Conservation (phyloP, 2,329 filamentous ascomycete genomes). For the Pyrenochaeta sp. region DNA sequence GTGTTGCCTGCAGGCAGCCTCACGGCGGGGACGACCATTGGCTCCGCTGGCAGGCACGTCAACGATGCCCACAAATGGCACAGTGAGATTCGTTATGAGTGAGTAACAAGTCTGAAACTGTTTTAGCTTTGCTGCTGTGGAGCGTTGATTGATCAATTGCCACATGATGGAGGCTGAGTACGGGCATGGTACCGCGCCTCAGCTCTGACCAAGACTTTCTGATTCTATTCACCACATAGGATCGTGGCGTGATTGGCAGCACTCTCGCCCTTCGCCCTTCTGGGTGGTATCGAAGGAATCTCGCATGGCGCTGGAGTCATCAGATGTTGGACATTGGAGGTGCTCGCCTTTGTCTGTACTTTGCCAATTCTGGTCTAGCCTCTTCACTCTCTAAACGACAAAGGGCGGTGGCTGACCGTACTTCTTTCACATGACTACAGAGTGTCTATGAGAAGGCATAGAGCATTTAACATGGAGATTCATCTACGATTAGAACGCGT, state of each 20-base stretch:
- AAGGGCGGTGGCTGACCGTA: not conserved
- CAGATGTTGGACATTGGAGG: not conserved
- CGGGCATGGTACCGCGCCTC: not conserved
- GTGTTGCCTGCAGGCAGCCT: conserved; percentile 42
- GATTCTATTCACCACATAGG: not conserved
- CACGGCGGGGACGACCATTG: conserved; percentile 23
- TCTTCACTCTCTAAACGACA: not conserved
- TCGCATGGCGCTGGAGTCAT: not conserved
- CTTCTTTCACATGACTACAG: not conserved
- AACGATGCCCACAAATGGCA: conserved; percentile 6
- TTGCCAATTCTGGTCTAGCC: not conserved
- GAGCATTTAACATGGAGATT: too few relatives aligned
- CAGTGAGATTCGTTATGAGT: not conserved
- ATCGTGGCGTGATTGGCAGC: not conserved
- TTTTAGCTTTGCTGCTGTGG: not conserved
- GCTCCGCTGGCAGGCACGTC: conserved; percentile 6
- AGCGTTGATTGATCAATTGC: conserved; percentile 1
- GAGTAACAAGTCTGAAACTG: not conserved
- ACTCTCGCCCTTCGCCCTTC: conserved; percentile 18
- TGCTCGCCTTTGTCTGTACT: conserved; percentile 1
- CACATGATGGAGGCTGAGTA: not conserved
- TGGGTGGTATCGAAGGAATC: not conserved
- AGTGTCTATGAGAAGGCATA: not conserved
- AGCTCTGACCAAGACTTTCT: not conserved
- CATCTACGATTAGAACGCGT: too few relatives aligned